A percentile compares a stretch with the other conserved stretches of the same genome.
These are phyloP conservation scores for Metarhizium sp. DNA, from an alignment of 2,329 filamentous ascomycete species.

Conservation along the genomic window DNA sequence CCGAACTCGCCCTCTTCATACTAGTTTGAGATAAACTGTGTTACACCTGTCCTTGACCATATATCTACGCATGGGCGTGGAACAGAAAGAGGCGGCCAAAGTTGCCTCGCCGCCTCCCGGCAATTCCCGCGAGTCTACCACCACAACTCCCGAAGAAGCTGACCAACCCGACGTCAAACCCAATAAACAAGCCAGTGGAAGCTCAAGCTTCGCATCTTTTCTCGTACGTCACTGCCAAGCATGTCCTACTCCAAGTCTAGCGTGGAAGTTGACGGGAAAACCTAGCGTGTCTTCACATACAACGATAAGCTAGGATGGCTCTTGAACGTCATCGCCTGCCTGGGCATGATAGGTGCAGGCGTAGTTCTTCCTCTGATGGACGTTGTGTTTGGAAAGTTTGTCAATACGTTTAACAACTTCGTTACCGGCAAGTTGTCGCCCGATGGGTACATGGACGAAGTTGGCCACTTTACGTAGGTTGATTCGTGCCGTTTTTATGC, in stretches of 20 bases:
- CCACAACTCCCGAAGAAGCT: not conserved
- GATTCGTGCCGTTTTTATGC: not conserved
- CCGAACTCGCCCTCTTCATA: not conserved
- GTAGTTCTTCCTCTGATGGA: slow-evolving; percentile 45
- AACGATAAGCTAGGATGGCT: slow-evolving; percentile 27
- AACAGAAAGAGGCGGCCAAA: not conserved
- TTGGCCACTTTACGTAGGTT: slow-evolving; percentile 35
- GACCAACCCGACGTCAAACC: not conserved
- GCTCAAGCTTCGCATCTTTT: slow-evolving; percentile 17
- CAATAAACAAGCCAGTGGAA: slow-evolving; percentile 9
- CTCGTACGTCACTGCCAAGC: slow-evolving; percentile 7
- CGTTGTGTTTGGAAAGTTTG: slow-evolving; percentile 44
- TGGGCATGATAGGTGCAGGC: slow-evolving; percentile 28
- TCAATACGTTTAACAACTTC: slow-evolving; percentile 49
- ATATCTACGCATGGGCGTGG: not conserved
- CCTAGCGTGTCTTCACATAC: slow-evolving; percentile 28
- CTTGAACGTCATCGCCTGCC: slow-evolving; percentile 23
- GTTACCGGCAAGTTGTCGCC: slow-evolving; percentile 33
- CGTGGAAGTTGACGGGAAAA: not conserved
- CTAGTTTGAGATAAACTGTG: not conserved
- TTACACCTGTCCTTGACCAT: not conserved
- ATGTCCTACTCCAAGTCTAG: not conserved
- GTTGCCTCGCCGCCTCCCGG: not conserved
- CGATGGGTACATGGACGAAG: slow-evolving; percentile 37
- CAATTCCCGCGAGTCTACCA: not conserved